Evolutionary conservation across 345 rosid species (phyloP), one percentile per base, ranked within the genome.

Genomic region (Eucalyptus regnans): DNA sequence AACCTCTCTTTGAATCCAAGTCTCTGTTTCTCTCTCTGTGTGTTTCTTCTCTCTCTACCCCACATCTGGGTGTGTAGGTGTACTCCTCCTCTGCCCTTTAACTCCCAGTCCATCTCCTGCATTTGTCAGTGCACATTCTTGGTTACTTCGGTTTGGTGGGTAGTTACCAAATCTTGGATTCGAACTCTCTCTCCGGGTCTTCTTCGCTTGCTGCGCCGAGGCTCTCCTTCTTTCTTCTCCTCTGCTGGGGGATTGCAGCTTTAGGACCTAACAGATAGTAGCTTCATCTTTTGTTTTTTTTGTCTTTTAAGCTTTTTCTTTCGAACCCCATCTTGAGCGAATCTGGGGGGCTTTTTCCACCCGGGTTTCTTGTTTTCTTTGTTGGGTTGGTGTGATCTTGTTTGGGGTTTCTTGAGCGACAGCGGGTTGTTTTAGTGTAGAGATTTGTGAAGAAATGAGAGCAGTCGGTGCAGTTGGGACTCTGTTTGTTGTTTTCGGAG

Each of bases 1-100:
- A 91, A 92, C 95, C 93, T 95, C 94, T 94, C 97, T 96, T 96
- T 93, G 93, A 97, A 94, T 95, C 95, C 94, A 95, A 95, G 96
- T 92, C 90, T 95, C 83, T 89, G 17, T 62, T 15, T 85, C 41
- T 43, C n/a, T 88, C 50, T 86, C 71, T 48, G 17, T 64, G 22
- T 17, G 8, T 51, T 7, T 18, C 23, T 11, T 50, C 86, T 41
- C 86, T 71, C 44, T 88, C 86, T n/a, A n/a, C 37, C 62, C 44
- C 84, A 66, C 66, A 76, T 76, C 84, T 41, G 84, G 84, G 84
- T 20, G 84, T 76, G 48, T 12, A 43, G 2, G 48, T 41, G 48
- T 41, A 20, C 29, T 41, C 68, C 8, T 7, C 29, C 68, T 4
- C 13, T 41, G 41, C 27, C 84, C 48, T 11, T 76, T 76, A 76